phyloP scores from a whole-genome alignment of 163 green algal genomes.

The Prototheca cutis region DNA sequence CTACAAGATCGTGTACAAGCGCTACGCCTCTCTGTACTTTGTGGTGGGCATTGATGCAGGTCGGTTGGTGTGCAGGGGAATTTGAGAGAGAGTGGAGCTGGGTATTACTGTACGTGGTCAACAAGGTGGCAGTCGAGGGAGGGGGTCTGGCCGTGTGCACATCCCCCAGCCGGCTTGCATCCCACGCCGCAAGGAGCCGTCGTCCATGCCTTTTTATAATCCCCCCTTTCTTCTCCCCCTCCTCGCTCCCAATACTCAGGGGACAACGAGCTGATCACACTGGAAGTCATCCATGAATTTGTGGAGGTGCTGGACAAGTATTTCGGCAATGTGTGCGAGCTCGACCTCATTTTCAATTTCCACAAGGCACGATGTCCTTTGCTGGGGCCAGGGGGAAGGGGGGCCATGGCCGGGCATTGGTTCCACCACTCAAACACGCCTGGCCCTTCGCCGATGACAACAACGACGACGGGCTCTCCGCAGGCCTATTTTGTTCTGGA shows the following conservation, averaged over 20 bases:
- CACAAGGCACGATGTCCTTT: constrained; percentile 72
- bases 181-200: no score
- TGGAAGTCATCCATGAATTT: constrained; percentile 94
- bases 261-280: constrained; percentile 95
- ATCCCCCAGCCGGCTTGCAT: no score
- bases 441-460: no score
- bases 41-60: constrained; percentile 68
- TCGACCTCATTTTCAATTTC: constrained; percentile 99
- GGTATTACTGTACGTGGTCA: no score
- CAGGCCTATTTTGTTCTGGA: constrained; percentile 98
- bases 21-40: constrained; percentile 98
- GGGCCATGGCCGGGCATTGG: constrained; percentile 3
- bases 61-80: not conserved
- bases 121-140: no score
- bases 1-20: constrained; percentile 63
- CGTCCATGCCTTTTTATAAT: no score
- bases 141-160: no score
- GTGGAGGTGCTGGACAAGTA: constrained; percentile 91
- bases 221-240: no score
- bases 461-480: no score
- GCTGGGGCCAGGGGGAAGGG: no score
- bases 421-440: constrained; percentile 17
- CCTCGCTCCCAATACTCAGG: no score
- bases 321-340: constrained; percentile 98
- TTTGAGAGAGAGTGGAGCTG: no score